phyloP scores from a whole-genome alignment of 148 eudicot genomes.

The Nepenthes mirabilis region DNA sequence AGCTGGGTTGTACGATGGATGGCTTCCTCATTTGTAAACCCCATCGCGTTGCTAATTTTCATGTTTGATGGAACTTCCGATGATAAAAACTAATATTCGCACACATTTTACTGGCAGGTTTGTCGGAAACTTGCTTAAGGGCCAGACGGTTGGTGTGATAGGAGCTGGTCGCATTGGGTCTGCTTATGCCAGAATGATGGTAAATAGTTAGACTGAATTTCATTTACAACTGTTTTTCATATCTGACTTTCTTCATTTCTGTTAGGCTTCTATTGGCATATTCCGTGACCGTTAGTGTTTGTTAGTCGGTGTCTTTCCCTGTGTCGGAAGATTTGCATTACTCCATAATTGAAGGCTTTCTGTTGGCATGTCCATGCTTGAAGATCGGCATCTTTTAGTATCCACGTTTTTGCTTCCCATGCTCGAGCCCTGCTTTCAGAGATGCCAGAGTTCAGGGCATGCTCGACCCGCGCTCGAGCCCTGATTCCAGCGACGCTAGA shows the following conservation, averaged over 20 bases:
- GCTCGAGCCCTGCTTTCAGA: too few species aligned
- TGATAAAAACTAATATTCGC: neutral
- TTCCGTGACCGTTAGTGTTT: neutral
- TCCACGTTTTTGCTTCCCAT: too few species aligned
- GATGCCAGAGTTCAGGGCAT: too few species aligned
- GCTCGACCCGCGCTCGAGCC: too few species aligned
- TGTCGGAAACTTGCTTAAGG: slow-evolving; percentile 97
- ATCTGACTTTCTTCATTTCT: neutral
- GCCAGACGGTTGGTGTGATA: slow-evolving; percentile 95
- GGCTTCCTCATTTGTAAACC: slow-evolving; percentile 89
- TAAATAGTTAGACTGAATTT: slow-evolving; percentile 12
- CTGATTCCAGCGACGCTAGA: too few species aligned
- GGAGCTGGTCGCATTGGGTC: slow-evolving; percentile 99
- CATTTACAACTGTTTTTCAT: neutral
- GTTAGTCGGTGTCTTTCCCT: too few species aligned
- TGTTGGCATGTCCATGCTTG: too few species aligned
- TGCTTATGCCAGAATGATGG: slow-evolving; percentile 99
- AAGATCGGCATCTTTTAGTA: too few species aligned
- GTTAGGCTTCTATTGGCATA: neutral
- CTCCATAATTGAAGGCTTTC: too few species aligned
- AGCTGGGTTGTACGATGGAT: slow-evolving; percentile 92
- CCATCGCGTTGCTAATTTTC: neutral
- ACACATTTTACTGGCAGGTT: slow-evolving; percentile 32
- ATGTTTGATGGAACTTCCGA: neutral
- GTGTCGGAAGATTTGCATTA: too few species aligned